Conservation (phyloP, 176 grass and related monocot species). For the Aechmea fasciata region DNA sequence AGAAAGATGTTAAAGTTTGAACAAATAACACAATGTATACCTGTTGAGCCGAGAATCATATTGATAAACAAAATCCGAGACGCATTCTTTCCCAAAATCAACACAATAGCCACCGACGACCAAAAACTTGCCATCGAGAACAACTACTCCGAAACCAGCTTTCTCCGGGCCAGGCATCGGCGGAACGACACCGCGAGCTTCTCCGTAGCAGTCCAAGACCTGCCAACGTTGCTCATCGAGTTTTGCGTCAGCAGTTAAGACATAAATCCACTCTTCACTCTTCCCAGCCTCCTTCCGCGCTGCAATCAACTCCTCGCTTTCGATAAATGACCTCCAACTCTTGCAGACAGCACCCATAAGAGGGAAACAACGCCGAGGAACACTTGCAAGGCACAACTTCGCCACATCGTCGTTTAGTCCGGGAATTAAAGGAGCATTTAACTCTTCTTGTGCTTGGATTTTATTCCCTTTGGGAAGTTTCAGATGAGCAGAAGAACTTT, state of each 20-base stretch:
- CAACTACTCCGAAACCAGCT: conserved; percentile 49
- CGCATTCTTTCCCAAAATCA: conserved; percentile 32
- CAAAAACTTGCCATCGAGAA: conserved; percentile 50
- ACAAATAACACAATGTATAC: conserved; percentile 17
- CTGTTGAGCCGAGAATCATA: conserved; percentile 74
- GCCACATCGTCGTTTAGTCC: conserved; percentile 63
- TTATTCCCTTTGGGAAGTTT: conserved; percentile 16
- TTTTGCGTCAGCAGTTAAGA: conserved; percentile 31
- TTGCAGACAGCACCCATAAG: conserved; percentile 49
- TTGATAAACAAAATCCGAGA: conserved; percentile 51
- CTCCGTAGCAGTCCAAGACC: conserved; percentile 23
- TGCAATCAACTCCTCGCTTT: conserved; percentile 47
- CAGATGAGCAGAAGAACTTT: not conserved
- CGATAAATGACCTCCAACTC: conserved; percentile 55
- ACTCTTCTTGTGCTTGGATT: conserved; percentile 16
- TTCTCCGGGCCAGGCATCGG: conserved; percentile 50
- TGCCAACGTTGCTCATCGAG: conserved; percentile 42
- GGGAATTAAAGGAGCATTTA: conserved; percentile 34
- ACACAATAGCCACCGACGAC: conserved; percentile 44
- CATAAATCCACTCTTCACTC: conserved; percentile 55
- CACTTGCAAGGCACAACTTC: conserved; percentile 49
- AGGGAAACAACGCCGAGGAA: conserved; percentile 36
- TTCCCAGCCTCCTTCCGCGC: conserved; percentile 40
- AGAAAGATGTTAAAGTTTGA: not conserved
- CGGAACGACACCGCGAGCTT: conserved; percentile 36